Conservation (phyloP, 169 alveolate genomes). For the Plasmodium yoelii region DNA sequence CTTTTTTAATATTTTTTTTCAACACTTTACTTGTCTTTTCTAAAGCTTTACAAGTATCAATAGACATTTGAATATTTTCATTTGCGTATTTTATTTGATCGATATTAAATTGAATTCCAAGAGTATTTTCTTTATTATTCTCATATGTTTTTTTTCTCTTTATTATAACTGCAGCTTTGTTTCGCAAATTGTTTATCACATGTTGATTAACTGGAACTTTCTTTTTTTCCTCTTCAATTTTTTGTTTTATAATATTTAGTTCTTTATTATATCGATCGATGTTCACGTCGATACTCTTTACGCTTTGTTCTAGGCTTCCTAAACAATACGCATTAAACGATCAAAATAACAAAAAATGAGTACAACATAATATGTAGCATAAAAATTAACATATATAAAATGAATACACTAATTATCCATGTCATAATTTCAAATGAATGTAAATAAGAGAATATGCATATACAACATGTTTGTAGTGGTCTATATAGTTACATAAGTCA, state of each 20-base stretch:
- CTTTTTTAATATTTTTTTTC: constrained; percentile 76
- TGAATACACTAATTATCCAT: background rate
- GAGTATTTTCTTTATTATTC: constrained; percentile 62
- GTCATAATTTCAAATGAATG: background rate
- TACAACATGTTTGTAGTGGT: background rate
- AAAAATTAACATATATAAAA: background rate
- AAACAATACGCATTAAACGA: background rate
- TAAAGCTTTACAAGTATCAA: constrained; percentile 74
- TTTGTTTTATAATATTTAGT: constrained; percentile 67
- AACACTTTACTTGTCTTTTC: constrained; percentile 48
- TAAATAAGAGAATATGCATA: background rate
- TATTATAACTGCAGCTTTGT: constrained; percentile 64
- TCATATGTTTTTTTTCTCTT: constrained; percentile 65
- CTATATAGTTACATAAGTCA: background rate
- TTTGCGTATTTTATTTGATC: constrained; percentile 75
- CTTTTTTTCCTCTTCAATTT: constrained; percentile 74
- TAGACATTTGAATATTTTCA: constrained; percentile 70
- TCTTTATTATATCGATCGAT: constrained; percentile 71
- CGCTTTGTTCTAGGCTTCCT: constrained; percentile 65
- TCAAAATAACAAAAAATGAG: background rate
- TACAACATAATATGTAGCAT: background rate
- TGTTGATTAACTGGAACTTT: constrained; percentile 59
- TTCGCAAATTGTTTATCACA: constrained; percentile 48
- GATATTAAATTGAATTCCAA: constrained; percentile 75
- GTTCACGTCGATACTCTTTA: constrained; percentile 52